These are phyloP conservation scores for Pelargonium myrrhifolium DNA, from an alignment of 441 rosid genomes.

Conservation along the genomic window DNA sequence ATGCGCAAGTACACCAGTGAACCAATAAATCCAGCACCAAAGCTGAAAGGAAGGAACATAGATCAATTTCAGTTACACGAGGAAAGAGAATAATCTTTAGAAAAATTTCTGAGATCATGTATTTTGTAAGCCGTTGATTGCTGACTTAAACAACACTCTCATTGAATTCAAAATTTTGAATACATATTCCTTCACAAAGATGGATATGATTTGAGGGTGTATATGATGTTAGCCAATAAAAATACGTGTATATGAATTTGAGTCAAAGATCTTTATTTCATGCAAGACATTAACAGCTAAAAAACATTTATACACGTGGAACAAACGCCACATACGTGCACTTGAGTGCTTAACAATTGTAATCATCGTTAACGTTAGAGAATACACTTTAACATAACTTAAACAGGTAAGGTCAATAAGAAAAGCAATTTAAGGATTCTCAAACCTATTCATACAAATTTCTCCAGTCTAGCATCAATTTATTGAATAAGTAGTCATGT, in stretches of 20 bases:
- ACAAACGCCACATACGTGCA: too few relatives aligned
- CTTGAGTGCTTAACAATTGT: too few relatives aligned
- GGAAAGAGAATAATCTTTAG: background rate
- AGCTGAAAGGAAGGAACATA: conserved; percentile 33
- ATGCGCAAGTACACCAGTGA: conserved; percentile 65
- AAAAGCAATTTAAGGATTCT: background rate
- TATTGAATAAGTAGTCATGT: too few relatives aligned
- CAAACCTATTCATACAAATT: background rate
- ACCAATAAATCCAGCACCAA: conserved; percentile 69
- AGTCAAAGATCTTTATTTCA: too few relatives aligned
- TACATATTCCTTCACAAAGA: background rate
- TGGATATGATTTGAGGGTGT: background rate
- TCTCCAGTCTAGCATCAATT: background rate
- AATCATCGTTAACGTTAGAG: too few relatives aligned
- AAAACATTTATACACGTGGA: too few relatives aligned
- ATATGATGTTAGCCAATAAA: background rate
- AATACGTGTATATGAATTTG: too few relatives aligned
- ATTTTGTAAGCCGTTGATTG: background rate
- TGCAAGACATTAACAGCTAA: too few relatives aligned
- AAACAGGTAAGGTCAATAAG: too few relatives aligned
- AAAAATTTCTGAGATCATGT: background rate
- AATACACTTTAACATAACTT: too few relatives aligned
- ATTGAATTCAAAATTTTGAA: background rate
- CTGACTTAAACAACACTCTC: background rate
- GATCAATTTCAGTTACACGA: background rate